Evolutionary conservation across 257 asterid genomes (phyloP).

Genomic region (Gynochthodes officinalis): DNA sequence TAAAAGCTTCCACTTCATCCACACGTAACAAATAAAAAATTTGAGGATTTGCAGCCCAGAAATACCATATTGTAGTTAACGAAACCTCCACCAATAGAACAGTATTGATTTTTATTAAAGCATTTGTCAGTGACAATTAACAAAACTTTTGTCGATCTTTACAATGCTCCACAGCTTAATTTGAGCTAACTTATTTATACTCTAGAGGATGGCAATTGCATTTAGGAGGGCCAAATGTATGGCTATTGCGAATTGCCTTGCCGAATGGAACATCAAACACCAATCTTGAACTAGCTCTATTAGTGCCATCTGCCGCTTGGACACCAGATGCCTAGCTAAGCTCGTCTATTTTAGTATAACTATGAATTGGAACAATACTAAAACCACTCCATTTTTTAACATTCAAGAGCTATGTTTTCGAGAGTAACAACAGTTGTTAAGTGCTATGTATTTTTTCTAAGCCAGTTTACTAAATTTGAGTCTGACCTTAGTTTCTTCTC

Average conservation of each 20-base stretch:
- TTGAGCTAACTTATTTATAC: neutral
- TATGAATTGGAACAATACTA: neutral
- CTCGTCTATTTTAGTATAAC: neutral
- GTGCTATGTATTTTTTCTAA: too few relatives aligned
- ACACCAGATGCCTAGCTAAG: neutral
- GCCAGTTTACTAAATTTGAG: neutral
- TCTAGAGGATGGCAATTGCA: neutral
- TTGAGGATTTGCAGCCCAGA: neutral
- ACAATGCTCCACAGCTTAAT: conserved; percentile 15
- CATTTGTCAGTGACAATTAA: neutral
- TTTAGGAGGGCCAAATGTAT: conserved; percentile 1
- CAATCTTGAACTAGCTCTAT: neutral
- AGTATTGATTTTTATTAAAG: neutral
- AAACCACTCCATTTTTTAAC: neutral
- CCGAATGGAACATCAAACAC: neutral
- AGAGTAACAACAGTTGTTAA: neutral
- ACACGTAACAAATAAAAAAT: neutral
- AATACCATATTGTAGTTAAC: conserved; percentile 18
- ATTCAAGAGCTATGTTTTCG: neutral
- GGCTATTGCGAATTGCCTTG: neutral
- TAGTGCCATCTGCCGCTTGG: neutral
- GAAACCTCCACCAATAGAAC: conserved; percentile 16
- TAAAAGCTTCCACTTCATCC: neutral
- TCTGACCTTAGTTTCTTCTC: neutral
- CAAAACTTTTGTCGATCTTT: conserved; percentile 14